Evolutionary conservation across 805 yeast species (phyloP), one percentile per base, ranked within the genome.

Genomic region (Metschnikowia peoriensis): DNA sequence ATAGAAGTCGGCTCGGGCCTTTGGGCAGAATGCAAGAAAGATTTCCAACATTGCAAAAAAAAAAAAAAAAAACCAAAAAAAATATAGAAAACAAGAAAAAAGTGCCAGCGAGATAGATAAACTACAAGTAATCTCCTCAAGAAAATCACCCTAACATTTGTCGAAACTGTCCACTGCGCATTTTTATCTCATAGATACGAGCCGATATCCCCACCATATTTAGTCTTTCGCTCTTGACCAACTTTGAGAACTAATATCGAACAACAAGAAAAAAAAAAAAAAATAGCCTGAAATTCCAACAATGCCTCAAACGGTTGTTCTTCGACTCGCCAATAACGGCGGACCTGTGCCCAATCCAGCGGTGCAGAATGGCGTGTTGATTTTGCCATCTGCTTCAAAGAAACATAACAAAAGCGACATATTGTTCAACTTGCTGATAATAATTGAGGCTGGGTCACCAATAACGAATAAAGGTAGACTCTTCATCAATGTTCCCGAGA

Each of bases 361-460:
- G 0, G 70, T 70, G 17, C 61, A 62, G 29, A 73, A 72, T 47
- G 85, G 85, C 2, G 84, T 81, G 2, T 63, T 81, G 41, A 73
- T 80, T 7, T 70, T 81, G 27, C 86, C 86, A 0, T 67, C 83
- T 1, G 57, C 72, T 39, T 71, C 73, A 0, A 54, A 61, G 1
- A 56, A 57, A 34, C 68, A 67, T 52, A 60, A 69, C 17, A 48
- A 58, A 9, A 75, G 70, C 1, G 79, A 79, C 47, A 72, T 75
- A 4, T 61, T 83, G 34, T 81, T 77, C 61, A 62, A 68, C 12
- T 72, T 93, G 47, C 76, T 84, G 42, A 73, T 93, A 54, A 79
- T 80, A 50, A 71, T 93, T 53, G 82, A 85, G 38, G 94, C 97
- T 1, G 89, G 96, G 10, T 79, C 93, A 7, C 78, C 81, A 14